Conservation (phyloP, 1,284 basidiomycete genomes). For the Leccinum subfulvum region DNA sequence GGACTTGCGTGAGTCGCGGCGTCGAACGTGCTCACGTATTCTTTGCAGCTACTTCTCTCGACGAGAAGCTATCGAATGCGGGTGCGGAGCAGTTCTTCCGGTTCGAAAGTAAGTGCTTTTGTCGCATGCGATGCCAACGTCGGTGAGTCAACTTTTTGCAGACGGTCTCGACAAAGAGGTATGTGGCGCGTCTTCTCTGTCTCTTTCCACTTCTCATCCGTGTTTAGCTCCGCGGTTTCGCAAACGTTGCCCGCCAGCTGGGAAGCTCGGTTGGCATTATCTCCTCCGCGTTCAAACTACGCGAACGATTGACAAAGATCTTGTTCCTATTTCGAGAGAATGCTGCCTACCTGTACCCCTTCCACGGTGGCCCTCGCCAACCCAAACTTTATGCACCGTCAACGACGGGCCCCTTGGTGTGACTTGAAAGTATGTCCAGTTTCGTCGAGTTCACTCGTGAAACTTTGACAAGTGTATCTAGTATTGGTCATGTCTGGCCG, state of each 20-base stretch:
- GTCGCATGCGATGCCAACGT: background rate
- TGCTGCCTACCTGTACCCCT: conserved; percentile 33
- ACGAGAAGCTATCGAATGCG: conserved; percentile 35
- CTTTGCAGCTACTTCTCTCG: conserved; percentile 29
- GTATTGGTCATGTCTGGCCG: conserved; percentile 36
- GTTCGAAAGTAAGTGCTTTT: conserved; percentile 34
- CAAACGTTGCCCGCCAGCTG: conserved; percentile 36
- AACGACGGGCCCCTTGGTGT: conserved; percentile 33
- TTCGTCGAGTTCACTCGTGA: conserved; percentile 1
- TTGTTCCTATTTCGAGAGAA: conserved; percentile 37
- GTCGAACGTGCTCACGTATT: conserved; percentile 10
- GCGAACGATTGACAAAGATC: conserved; percentile 37
- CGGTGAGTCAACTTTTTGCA: conserved; percentile 10
- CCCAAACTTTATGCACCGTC: conserved; percentile 37
- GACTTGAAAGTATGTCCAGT: conserved; percentile 45
- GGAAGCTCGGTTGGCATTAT: conserved; percentile 37
- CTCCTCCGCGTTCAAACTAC: conserved; percentile 35
- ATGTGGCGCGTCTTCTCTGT: conserved; percentile 2
- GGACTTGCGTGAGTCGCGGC: conserved; percentile 48
- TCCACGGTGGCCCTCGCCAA: conserved; percentile 31
- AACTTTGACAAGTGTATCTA: conserved; percentile 20
- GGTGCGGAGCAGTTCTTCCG: conserved; percentile 33
- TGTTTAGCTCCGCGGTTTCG: conserved; percentile 33
- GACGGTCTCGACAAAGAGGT: conserved; percentile 36
- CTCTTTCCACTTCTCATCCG: conserved; percentile 15